These are phyloP conservation scores for Fraxinus nigra DNA, from an alignment of 305 asterid genomes.

Conservation along the genomic window DNA sequence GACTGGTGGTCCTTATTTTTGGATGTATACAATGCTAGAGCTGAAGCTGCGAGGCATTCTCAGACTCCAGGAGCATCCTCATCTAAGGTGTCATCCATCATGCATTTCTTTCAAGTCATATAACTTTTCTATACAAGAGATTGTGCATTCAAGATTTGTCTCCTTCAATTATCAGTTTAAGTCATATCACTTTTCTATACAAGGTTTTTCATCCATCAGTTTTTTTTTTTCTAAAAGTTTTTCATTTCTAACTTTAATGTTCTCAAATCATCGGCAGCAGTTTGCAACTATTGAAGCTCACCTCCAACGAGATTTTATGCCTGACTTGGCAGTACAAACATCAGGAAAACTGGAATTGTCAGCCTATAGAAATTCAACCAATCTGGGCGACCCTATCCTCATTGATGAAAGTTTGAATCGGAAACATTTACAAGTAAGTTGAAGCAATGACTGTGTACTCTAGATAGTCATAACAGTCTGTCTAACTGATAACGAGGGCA, in stretches of 20 bases:
- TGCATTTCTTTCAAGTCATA: background rate
- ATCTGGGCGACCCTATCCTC: background rate
- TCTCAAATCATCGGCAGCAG: slow-evolving; percentile 4
- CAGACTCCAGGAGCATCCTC: slow-evolving; percentile 10
- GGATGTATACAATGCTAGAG: slow-evolving; percentile 26
- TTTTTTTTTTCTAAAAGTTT: background rate
- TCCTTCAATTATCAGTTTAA: slow-evolving; percentile 19
- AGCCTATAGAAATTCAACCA: slow-evolving; percentile 11
- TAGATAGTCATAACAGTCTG: background rate
- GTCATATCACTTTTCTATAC: background rate
- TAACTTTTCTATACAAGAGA: background rate
- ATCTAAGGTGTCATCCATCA: slow-evolving; percentile 29
- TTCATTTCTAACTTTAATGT: background rate
- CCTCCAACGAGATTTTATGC: background rate
- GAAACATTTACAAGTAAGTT: slow-evolving; percentile 27
- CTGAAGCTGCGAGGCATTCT: background rate
- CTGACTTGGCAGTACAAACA: slow-evolving; percentile 21
- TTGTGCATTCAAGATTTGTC: background rate
- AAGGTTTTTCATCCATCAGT: no score
- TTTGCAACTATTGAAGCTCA: slow-evolving; percentile 7
- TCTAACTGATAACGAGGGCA: background rate
- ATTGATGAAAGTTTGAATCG: slow-evolving; percentile 17
- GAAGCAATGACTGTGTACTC: background rate
- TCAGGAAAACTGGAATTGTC: slow-evolving; percentile 10
- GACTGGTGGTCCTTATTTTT: slow-evolving; percentile 61